phyloP scores from a whole-genome alignment of 352 stramenopile genomes.

The Plasmopara halstedii region DNA sequence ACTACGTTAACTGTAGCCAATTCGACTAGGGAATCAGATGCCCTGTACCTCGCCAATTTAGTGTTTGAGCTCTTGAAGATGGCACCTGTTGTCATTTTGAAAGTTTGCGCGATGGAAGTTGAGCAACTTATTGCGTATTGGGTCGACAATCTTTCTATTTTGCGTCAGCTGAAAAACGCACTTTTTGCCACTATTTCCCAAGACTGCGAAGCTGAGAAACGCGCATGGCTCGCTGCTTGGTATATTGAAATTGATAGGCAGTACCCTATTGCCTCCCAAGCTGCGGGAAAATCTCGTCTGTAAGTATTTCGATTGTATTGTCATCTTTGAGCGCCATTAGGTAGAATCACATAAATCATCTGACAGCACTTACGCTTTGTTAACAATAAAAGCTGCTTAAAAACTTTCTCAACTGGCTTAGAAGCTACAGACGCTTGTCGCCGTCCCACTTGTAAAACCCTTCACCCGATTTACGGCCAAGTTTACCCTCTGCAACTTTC shows the following conservation, averaged over 20 bases:
- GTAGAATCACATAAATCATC: too few species aligned
- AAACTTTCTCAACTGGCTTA: not conserved
- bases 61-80: constrained; percentile 64
- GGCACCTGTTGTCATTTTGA: constrained; percentile 34
- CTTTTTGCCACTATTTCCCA: constrained; percentile 42
- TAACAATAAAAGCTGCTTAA: constrained; percentile 4
- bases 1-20: not conserved
- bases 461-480: constrained; percentile 95
- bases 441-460: constrained; percentile 94
- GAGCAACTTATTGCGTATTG: constrained; percentile 28
- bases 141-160: constrained; percentile 10
- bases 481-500: constrained; percentile 90
- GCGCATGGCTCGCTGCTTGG: constrained; percentile 54
- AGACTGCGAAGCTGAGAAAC: constrained; percentile 53
- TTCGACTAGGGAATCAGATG: constrained; percentile 15
- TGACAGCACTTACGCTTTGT: not conserved
- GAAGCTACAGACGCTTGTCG: constrained; percentile 63
- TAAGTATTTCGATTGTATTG: constrained; percentile 14
- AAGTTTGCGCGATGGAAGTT: constrained; percentile 28
- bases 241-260: constrained; percentile 39
- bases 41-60: constrained; percentile 42
- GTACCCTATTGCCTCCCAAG: constrained; percentile 14
- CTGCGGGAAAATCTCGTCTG: constrained; percentile 8
- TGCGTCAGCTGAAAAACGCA: constrained; percentile 27
- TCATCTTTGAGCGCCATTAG: too few species aligned